Evolutionary conservation across 2,329 filamentous ascomycete species (phyloP), one percentile per base, ranked within the genome.

Genomic region (Alternaria arbusti): DNA sequence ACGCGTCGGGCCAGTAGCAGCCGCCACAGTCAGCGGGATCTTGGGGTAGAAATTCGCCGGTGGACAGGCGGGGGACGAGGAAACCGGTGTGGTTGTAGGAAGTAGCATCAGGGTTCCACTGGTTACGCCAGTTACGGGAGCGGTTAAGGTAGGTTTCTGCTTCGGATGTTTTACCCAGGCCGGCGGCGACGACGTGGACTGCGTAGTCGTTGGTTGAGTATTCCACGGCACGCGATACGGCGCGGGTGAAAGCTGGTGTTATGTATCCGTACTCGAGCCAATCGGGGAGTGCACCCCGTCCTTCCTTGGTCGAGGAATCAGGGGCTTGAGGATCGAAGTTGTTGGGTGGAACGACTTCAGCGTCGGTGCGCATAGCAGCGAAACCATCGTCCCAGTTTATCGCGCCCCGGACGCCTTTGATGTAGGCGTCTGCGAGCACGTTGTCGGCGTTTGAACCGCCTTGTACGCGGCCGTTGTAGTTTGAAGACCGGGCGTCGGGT

Each of bases 381-480:
- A 73, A 80, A 1, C 75, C 78, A 30, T 78, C 76, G 20, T 74
- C 79, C 90, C 90, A 93, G 76, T 92, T 82, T 46, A 93, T 81
- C 5, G 80, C 80, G 5, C 88, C 89, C 12, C 85, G 82, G 3
- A 92, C 85, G 0, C 89, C 89, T 74, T 92, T 92, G 28, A 91
- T 84, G 65, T 87, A 92, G 0, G 90, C 90, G 71, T 93, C 90
- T 3, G 90, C 90, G 15, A 93, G 85, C 5, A 93, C 86, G 60
- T 90, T 92, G 74, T 93, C 90, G 5, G 87, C 86, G 70, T 92
- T 92, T 12, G 86, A 90, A 8, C 90, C 90, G 11, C 89, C 90
- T 74, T 92, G 90, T 0, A 88, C 87, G 15, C 87, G 86, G 10
- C 90, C 90, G 65, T 91, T 92, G 80, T 83, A 90, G 76, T 91